These are phyloP conservation scores for Podospora didyma DNA, from an alignment of 495 filamentous ascomycete species.

Conservation along the genomic window DNA sequence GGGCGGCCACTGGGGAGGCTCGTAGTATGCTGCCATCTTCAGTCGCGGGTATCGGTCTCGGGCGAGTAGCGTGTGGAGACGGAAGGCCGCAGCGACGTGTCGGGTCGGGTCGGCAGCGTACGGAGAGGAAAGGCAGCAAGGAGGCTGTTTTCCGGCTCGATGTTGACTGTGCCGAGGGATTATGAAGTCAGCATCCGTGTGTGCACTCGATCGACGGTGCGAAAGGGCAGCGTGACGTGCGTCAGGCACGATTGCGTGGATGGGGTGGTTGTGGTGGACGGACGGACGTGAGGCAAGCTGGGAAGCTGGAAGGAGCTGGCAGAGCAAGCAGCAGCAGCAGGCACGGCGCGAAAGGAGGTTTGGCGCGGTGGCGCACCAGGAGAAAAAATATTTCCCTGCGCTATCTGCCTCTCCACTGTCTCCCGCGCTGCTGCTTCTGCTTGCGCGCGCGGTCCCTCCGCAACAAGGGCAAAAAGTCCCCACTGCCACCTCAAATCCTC, in stretches of 20 bases:
- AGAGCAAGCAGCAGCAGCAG: slow-evolving; percentile 2
- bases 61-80: slow-evolving; percentile 24
- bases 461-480: background rate
- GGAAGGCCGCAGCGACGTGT: slow-evolving; percentile 33
- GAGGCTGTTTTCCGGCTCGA: slow-evolving; percentile 14
- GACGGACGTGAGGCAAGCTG: slow-evolving; percentile 2
- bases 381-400: slow-evolving; percentile 24
- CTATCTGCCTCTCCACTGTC: background rate
- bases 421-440: background rate
- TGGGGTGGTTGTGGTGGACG: background rate
- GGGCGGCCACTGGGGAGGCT: slow-evolving; percentile 74
- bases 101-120: background rate
- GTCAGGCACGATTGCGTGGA: slow-evolving; percentile 9
- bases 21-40: slow-evolving; percentile 81
- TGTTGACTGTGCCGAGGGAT: slow-evolving; percentile 9
- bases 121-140: background rate
- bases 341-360: slow-evolving; percentile 13
- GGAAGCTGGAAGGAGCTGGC: slow-evolving; percentile 5
- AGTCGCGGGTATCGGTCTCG: background rate
- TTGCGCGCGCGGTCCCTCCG: background rate
- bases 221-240: slow-evolving; percentile 13
- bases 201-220: slow-evolving; percentile 7
- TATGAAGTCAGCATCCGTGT: slow-evolving; percentile 12
- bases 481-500: background rate
- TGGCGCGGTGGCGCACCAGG: slow-evolving; percentile 22